These are phyloP conservation scores for Pseudogymnoascus sp. DNA, from an alignment of 2,329 filamentous ascomycete species.

Conservation along the genomic window DNA sequence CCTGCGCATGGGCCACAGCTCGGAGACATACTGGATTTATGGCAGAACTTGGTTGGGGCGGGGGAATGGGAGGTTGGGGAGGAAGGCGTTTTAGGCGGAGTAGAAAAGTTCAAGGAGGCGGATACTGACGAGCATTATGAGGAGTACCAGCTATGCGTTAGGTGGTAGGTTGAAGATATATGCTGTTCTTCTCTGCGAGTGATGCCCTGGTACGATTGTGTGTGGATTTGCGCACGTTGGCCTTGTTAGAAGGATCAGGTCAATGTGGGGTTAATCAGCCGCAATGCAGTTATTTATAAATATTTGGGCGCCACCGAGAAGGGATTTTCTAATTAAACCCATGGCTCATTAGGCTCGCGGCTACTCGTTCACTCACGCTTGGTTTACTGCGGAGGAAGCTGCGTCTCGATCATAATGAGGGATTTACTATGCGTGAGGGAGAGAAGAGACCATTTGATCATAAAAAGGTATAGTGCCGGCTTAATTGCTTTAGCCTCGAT, in stretches of 20 bases:
- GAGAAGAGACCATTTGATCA: background rate
- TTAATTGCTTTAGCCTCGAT: background rate
- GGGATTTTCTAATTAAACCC: background rate
- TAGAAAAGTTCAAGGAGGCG: constrained; percentile 13
- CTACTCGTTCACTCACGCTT: background rate
- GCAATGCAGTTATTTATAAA: background rate
- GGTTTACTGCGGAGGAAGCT: background rate
- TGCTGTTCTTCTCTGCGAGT: background rate
- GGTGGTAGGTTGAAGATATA: background rate
- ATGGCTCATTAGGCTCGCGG: background rate
- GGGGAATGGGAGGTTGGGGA: constrained; percentile 13
- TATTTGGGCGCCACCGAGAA: background rate
- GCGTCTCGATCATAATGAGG: background rate
- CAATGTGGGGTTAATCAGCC: background rate
- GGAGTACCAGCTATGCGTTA: background rate
- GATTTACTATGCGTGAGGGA: background rate
- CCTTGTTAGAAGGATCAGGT: background rate
- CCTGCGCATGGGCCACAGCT: constrained; percentile 16
- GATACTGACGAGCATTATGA: constrained; percentile 12
- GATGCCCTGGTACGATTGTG: background rate
- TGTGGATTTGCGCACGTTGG: background rate
- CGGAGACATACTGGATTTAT: constrained; percentile 25
- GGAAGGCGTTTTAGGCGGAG: constrained; percentile 10
- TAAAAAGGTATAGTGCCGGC: background rate
- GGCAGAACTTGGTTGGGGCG: constrained; percentile 17